Evolutionary conservation across 768 basidiomycete species (phyloP), one percentile per base, ranked within the genome.

Genomic region (Leccinum subgranulosum): DNA sequence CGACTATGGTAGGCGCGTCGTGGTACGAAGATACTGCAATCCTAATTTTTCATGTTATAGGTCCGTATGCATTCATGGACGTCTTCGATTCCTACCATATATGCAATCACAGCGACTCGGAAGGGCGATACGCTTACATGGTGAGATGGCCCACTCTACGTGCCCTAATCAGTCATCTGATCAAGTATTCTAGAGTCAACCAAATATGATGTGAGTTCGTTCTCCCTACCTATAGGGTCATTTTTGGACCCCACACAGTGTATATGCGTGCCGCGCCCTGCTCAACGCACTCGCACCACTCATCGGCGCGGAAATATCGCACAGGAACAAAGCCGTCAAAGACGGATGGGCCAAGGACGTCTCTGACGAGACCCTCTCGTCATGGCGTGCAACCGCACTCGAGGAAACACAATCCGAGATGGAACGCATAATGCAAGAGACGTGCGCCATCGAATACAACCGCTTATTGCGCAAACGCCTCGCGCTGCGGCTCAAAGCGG

Each of bases 21-120:
- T 36, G 15, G 11, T 34, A 23, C 7, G 14, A 41, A 31, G 34
- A 43, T 14, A 17, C 21, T 51, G 14, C 29, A 29, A 45, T 28
- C 9, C 49, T 14, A 47, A 45, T 29, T 6, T 4, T 19, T n/a
- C 43, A 56, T 49, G 54, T 54, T 45, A 43, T 60, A 87, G 92
- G 92, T 8, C 94, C 94, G 29, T 97, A 88, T 62, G 90, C 92
- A 0, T 95, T 93, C 74, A 97, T 96, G 94, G 95, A 98, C 67
- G 84, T 94, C 4, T 98, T 89, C 64, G 87, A 96, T 62, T 69
- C 84, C 0, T 74, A 77, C 52, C 95, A 97, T 64, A 87, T 98
- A 54, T 98, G 95, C 76, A 98, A 95, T 64, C 93, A 95, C 70
- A 84, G 84, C 1, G 94, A 97, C 65, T 81, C 83, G 49, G 79